A percentile compares a stretch with the other conserved stretches of the same genome.
Conservation (phyloP, 257 asterid genomes). For the Solanum pimpinellifolium region DNA sequence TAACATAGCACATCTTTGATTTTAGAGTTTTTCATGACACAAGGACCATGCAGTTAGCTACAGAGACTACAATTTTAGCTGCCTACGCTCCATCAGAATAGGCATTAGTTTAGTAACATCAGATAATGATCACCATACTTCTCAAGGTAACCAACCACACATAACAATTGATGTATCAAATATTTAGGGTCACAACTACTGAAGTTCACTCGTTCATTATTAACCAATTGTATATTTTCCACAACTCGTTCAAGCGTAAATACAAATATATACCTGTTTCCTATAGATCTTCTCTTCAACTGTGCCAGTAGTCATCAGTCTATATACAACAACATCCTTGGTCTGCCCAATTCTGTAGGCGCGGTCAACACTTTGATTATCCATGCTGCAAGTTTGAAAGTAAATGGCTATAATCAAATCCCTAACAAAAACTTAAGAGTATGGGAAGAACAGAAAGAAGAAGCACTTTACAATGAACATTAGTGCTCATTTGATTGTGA, state of each 20-base stretch:
- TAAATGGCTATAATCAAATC: background rate
- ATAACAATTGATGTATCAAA: background rate
- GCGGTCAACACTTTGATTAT: conserved; percentile 92
- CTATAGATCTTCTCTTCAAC: conserved; percentile 92
- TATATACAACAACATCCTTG: conserved; percentile 86
- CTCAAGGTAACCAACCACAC: background rate
- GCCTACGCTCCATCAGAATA: background rate
- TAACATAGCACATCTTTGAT: background rate
- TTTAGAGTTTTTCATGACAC: background rate
- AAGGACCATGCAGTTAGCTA: background rate
- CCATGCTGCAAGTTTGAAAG: conserved; percentile 56
- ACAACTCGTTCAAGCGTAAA: background rate
- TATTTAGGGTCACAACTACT: background rate
- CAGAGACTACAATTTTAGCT: background rate
- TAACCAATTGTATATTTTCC: background rate
- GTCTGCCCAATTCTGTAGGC: conserved; percentile 95
- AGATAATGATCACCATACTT: background rate
- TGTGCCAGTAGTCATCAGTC: conserved; percentile 86
- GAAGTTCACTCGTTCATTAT: background rate
- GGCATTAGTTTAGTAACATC: background rate
- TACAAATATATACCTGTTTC: conserved; percentile 54
- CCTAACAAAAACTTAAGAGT: background rate
- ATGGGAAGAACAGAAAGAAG: background rate
- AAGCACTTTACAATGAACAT: background rate
- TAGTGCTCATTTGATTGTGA: background rate